Percentiles rank a stretch among this genome's conserved stretches.
phyloP scores from a whole-genome alignment of 306 rosid species.

The Quercus ilex region DNA sequence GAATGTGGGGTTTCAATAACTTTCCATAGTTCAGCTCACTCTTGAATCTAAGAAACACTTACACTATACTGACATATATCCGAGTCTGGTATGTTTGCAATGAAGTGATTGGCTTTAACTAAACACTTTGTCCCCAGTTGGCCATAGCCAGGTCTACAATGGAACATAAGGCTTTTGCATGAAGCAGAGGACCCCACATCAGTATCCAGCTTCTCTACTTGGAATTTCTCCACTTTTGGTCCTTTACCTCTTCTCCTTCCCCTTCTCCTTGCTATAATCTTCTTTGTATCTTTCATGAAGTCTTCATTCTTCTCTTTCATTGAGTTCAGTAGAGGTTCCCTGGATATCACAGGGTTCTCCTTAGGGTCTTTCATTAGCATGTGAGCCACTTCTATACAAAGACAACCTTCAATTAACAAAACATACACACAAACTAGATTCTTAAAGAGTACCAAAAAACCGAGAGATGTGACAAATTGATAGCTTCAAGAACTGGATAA shows the following conservation, averaged over 20 bases:
- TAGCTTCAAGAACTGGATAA: no score
- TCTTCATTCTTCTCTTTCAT: constrained; percentile 14
- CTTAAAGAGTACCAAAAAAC: not conserved
- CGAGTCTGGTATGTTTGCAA: constrained; percentile 48
- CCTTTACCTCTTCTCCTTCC: no score
- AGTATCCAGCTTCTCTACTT: no score
- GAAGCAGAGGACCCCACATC: no score
- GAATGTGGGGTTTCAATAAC: not conserved
- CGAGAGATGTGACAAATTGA: no score
- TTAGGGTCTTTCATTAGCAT: constrained; percentile 34
- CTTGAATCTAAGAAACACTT: constrained; percentile 14
- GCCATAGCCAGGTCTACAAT: no score
- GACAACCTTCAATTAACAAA: not conserved
- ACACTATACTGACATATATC: constrained; percentile 55
- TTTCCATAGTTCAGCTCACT: not conserved
- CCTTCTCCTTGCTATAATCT: no score
- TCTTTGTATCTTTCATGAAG: not conserved
- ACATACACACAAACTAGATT: not conserved
- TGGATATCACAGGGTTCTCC: constrained; percentile 33
- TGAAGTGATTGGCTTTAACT: no score
- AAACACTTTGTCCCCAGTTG: no score
- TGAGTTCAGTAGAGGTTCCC: constrained; percentile 19
- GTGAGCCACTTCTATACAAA: constrained; percentile 13
- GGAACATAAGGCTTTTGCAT: no score
- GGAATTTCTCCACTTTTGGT: no score